These are phyloP conservation scores for Escallonia rubra DNA, from an alignment of 129 eudicot species.

Conservation along the genomic window DNA sequence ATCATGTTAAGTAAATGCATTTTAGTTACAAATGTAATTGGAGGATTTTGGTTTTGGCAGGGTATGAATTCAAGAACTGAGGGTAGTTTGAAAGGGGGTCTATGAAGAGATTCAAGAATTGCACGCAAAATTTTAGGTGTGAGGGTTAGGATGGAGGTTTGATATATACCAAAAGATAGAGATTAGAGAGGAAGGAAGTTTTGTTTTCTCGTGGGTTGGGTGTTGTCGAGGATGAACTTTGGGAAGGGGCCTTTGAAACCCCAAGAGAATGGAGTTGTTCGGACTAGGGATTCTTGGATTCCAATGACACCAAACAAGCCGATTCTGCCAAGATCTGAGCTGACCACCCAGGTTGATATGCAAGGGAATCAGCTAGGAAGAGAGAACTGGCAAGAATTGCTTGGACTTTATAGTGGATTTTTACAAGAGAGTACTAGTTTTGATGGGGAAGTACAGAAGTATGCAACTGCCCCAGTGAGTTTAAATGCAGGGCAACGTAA, in stretches of 20 bases:
- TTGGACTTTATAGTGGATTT: constrained; percentile 43
- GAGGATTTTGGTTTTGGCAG: constrained; percentile 1
- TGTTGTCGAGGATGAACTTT: constrained; percentile 33
- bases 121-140: not conserved
- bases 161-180: not conserved
- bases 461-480: not conserved
- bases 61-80: constrained; percentile 17
- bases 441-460: constrained; percentile 24
- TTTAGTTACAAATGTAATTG: constrained; percentile 6
- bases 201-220: constrained; percentile 1
- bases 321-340: constrained; percentile 19
- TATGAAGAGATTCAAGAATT: constrained; percentile 4
- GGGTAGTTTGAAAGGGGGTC: constrained; percentile 9
- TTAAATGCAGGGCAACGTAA: not conserved
- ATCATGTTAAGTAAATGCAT: constrained; percentile 7
- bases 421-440: constrained; percentile 18
- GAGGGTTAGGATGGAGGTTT: constrained; percentile 3
- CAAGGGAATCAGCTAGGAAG: constrained; percentile 23
- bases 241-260: constrained; percentile 35
- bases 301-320: constrained; percentile 38
- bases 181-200: not conserved
- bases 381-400: constrained; percentile 48
- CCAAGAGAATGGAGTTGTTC: constrained; percentile 20
- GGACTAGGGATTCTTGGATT: constrained; percentile 36
- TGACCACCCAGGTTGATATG: constrained; percentile 15